These are phyloP conservation scores for Phaeosphaeriaceae sp. DNA, from an alignment of 2,329 filamentous ascomycete genomes.

Conservation along the genomic window DNA sequence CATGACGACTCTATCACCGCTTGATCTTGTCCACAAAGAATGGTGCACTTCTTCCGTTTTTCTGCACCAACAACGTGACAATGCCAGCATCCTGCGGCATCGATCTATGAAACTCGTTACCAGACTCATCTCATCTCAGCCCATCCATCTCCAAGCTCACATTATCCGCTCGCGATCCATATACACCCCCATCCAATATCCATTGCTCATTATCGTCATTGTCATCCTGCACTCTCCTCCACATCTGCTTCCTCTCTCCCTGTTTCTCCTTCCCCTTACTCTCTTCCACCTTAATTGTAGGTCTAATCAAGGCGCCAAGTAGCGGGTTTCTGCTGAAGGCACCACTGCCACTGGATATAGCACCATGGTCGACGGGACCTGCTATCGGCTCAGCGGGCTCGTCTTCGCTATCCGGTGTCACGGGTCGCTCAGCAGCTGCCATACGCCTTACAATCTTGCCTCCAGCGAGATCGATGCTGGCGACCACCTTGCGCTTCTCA, in stretches of 20 bases:
- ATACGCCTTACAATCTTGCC: constrained; percentile 78
- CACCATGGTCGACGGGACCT: constrained; percentile 37
- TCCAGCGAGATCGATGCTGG: constrained; percentile 82
- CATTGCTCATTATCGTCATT: constrained; percentile 61
- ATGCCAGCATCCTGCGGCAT: too few species aligned
- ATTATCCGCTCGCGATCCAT: constrained; percentile 42
- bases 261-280: constrained; percentile 58
- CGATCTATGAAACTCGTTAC: too few species aligned
- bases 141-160: constrained; percentile 24
- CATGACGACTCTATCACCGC: too few species aligned
- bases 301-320: constrained; percentile 69
- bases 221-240: constrained; percentile 61
- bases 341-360: constrained; percentile 52
- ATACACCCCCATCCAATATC: constrained; percentile 60
- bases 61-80: too few species aligned
- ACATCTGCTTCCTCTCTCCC: constrained; percentile 49
- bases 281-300: constrained; percentile 62
- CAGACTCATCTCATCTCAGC: constrained; percentile 1
- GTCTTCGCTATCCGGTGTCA: constrained; percentile 57
- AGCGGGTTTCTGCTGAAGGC: constrained; percentile 75
- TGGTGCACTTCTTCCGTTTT: too few species aligned
- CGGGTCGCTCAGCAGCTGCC: constrained; percentile 65
- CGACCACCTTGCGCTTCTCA: constrained; percentile 83
- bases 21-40: too few species aligned
- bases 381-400: constrained; percentile 47